These are phyloP conservation scores for Ascochyta clinopodiicola DNA, from an alignment of 2,329 filamentous ascomycete genomes.

Conservation along the genomic window DNA sequence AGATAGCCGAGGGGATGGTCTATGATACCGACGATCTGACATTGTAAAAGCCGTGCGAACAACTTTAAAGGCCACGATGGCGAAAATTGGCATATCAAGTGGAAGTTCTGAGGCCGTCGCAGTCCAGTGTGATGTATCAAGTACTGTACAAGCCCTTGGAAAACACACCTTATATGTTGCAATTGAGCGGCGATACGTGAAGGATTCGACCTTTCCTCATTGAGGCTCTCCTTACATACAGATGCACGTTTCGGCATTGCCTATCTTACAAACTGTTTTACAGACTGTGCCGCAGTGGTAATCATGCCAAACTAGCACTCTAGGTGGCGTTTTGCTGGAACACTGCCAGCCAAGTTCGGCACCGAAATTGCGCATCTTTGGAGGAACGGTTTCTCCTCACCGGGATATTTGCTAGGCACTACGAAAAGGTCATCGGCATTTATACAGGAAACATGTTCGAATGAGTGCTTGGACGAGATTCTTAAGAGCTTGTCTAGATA, in stretches of 20 bases:
- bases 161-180: not conserved
- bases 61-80: not conserved
- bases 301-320: not conserved
- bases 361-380: too few species aligned
- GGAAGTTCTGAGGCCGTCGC: not conserved
- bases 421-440: too few species aligned
- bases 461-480: too few species aligned
- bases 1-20: not conserved
- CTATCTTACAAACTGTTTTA: too few species aligned
- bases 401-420: too few species aligned
- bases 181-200: not conserved
- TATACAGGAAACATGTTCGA: too few species aligned
- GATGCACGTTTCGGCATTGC: not conserved
- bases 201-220: constrained; percentile 1
- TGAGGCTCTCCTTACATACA: constrained; percentile 10
- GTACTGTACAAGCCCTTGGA: not conserved
- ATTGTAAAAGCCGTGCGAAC: not conserved
- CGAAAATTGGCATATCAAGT: not conserved
- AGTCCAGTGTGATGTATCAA: too few species aligned
- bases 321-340: not conserved
- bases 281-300: constrained; percentile 1
- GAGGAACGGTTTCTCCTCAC: too few species aligned
- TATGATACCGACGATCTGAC: not conserved
- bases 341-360: too few species aligned
- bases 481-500: too few species aligned